Percentiles rank a stretch among this genome's conserved stretches.
Evolutionary conservation across 148 eudicot species (phyloP).

Genomic region (Cornus kousa): DNA sequence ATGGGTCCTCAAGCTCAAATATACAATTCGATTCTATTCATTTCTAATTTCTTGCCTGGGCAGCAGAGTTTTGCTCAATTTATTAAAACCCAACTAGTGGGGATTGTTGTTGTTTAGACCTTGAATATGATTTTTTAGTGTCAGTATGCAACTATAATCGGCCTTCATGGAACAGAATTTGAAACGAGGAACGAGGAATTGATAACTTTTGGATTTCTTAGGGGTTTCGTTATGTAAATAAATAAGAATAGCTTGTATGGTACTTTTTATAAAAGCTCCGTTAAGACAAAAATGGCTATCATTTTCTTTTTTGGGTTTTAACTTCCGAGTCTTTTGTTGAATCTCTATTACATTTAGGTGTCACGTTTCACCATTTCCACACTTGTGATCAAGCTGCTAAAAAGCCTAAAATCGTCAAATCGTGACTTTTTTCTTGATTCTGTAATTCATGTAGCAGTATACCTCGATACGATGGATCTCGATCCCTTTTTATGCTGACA

Average conservation of each 20-base stretch:
- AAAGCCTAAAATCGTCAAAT: neutral
- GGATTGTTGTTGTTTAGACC: neutral
- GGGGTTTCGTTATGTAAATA: neutral
- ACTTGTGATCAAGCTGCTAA: neutral
- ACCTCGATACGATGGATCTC: neutral
- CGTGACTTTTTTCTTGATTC: no score
- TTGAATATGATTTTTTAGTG: neutral
- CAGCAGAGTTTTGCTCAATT: constrained; percentile 10
- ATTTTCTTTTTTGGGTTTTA: neutral
- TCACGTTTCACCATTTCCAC: neutral
- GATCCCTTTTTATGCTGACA: no score
- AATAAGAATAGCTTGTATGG: neutral
- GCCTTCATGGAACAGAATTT: neutral
- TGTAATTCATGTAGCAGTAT: no score
- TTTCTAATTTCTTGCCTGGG: constrained; percentile 5
- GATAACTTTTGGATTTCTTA: neutral
- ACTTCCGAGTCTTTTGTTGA: neutral
- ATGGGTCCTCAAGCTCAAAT: neutral
- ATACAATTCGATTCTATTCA: neutral
- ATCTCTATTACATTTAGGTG: neutral
- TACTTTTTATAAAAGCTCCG: neutral
- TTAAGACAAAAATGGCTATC: neutral
- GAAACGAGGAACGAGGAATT: neutral
- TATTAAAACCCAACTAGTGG: neutral
- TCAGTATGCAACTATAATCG: neutral